phyloP scores from a whole-genome alignment of 176 grass and related monocot species.

The Panicum miliaceum region DNA sequence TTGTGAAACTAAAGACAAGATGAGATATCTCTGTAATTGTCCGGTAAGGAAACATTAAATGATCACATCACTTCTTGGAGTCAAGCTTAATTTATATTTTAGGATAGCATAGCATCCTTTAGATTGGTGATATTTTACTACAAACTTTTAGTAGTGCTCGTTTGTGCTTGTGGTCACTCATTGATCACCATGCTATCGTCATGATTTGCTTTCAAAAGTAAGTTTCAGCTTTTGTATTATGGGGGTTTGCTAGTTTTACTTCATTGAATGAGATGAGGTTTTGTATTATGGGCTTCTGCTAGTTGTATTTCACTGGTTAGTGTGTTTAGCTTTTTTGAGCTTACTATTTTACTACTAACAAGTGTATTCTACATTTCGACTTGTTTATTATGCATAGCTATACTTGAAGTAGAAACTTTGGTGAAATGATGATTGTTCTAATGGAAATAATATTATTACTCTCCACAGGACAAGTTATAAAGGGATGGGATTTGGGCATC shows the following conservation, averaged over 20 bases:
- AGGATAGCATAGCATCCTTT: neutral
- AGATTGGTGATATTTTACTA: neutral
- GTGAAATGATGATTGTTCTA: neutral
- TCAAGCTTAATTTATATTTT: neutral
- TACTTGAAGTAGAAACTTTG: neutral
- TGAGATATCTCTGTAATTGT: neutral
- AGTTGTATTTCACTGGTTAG: constrained; percentile 1
- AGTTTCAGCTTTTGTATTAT: neutral
- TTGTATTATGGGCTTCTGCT: neutral
- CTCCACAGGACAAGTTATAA: constrained; percentile 77
- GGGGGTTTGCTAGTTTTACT: neutral
- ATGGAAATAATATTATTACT: neutral
- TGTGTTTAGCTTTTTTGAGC: neutral
- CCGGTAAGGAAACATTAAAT: neutral
- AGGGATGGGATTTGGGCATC: constrained; percentile 91
- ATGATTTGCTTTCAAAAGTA: neutral
- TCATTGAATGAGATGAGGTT: neutral
- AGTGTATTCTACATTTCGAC: neutral
- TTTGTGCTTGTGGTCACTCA: neutral
- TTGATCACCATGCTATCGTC: neutral
- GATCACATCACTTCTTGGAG: neutral
- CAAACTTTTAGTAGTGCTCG: neutral
- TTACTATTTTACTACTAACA: neutral
- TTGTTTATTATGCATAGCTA: neutral
- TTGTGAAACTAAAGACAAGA: neutral